These are phyloP conservation scores for Podospora appendiculata DNA, from an alignment of 495 filamentous ascomycete species.

Conservation along the genomic window DNA sequence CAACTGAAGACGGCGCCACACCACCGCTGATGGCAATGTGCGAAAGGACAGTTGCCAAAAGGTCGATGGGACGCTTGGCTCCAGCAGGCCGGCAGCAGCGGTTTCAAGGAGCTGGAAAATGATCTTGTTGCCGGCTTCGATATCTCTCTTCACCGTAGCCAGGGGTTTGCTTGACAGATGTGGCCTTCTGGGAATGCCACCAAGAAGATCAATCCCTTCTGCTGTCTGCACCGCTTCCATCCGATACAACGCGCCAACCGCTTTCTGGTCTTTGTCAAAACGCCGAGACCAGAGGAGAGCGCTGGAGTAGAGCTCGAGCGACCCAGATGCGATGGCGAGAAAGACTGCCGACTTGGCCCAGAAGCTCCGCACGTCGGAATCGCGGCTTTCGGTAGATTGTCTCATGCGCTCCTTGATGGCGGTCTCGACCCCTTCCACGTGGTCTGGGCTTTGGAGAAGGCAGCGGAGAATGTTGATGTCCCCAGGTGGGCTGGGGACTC, in stretches of 20 bases:
- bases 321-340: constrained; percentile 14
- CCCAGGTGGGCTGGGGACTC: neutral
- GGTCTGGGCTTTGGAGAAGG: neutral
- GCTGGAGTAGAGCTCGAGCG: constrained; percentile 13
- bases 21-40: constrained; percentile 2
- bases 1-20: constrained; percentile 2
- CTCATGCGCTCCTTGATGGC: constrained; percentile 3
- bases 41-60: neutral
- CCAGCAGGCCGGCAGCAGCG: neutral
- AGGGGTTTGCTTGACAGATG: neutral
- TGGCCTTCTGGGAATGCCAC: constrained; percentile 3
- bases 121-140: constrained; percentile 10
- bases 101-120: constrained; percentile 10
- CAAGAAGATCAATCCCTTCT: constrained; percentile 12
- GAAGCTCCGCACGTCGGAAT: constrained; percentile 1
- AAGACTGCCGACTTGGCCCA: constrained; percentile 13
- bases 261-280: constrained; percentile 9
- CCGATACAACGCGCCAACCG: constrained; percentile 1
- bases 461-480: neutral
- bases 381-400: constrained; percentile 3
- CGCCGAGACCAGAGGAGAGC: constrained; percentile 15
- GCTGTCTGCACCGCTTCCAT: neutral
- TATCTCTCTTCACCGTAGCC: neutral
- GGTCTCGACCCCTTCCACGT: neutral
- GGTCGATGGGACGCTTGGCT: neutral